Percentiles rank a stretch among this genome's conserved stretches.
These are phyloP conservation scores for Cryptococcus amylolentus DNA, from an alignment of 1,284 basidiomycete genomes.

Conservation along the genomic window DNA sequence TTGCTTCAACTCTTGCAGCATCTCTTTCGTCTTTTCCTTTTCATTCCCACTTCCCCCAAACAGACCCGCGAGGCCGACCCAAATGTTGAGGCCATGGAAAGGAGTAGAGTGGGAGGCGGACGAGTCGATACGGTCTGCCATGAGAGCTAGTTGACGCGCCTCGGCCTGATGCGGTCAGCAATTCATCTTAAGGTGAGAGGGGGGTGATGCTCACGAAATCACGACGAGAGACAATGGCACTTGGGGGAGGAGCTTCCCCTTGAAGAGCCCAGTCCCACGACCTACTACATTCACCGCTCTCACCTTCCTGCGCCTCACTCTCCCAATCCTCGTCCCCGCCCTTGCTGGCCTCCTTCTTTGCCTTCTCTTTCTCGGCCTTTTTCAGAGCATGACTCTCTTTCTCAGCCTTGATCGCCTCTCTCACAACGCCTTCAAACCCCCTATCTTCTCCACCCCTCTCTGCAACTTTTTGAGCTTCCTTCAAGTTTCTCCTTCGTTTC, in stretches of 20 bases:
- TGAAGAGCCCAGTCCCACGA: slow-evolving; percentile 47
- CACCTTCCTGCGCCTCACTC: slow-evolving; percentile 9
- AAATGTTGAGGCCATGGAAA: slow-evolving; percentile 34
- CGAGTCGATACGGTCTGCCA: slow-evolving; percentile 43
- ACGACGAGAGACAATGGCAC: slow-evolving; percentile 44
- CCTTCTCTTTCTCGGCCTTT: not conserved
- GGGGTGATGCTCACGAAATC: slow-evolving; percentile 40
- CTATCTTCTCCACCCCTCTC: slow-evolving; percentile 14
- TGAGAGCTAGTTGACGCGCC: slow-evolving; percentile 41
- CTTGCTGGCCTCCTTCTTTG: not conserved
- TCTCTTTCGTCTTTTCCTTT: slow-evolving; percentile 18
- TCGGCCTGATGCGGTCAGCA: slow-evolving; percentile 24
- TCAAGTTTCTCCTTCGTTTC: slow-evolving; percentile 41
- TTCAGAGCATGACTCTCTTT: not conserved
- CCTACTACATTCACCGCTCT: slow-evolving; percentile 20
- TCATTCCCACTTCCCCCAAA: slow-evolving; percentile 25
- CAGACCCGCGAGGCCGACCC: slow-evolving; percentile 41
- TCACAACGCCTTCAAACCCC: slow-evolving; percentile 3
- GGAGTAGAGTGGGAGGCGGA: slow-evolving; percentile 11
- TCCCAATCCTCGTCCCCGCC: slow-evolving; percentile 4
- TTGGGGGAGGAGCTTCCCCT: slow-evolving; percentile 49
- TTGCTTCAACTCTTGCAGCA: slow-evolving; percentile 10
- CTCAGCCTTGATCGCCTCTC: slow-evolving; percentile 16
- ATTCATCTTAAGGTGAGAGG: not conserved
- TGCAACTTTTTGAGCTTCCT: slow-evolving; percentile 33